These are phyloP conservation scores for Rossbeevera mucosa DNA, from an alignment of 768 basidiomycete species.

Conservation along the genomic window DNA sequence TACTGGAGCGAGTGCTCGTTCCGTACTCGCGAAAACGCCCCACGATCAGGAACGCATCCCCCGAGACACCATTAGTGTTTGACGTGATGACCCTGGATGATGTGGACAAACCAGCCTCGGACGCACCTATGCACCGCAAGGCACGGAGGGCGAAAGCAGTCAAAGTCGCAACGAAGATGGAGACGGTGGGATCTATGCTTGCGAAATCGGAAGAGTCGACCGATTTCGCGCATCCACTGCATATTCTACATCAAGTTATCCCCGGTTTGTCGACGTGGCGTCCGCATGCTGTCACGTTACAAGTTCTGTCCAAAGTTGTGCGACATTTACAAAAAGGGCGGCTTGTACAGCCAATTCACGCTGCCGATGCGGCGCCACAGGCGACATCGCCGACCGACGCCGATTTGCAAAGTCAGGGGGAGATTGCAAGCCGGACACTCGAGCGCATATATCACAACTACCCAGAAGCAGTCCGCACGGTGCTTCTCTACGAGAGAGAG, in stretches of 20 bases:
- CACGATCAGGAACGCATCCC: conserved; percentile 26
- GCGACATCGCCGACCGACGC: conserved; percentile 13
- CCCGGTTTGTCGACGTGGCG: conserved; percentile 65
- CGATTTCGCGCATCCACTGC: conserved; percentile 57
- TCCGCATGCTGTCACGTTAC: conserved; percentile 51
- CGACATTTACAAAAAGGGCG: conserved; percentile 48
- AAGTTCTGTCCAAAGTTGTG: conserved; percentile 43
- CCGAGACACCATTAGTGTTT: conserved; percentile 40
- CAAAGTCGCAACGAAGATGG: conserved; percentile 13
- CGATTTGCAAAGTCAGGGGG: conserved; percentile 21
- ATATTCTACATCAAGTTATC: conserved; percentile 57
- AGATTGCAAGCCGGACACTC: conserved; percentile 40
- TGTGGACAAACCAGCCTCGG: conserved; percentile 23
- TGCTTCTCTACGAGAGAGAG: conserved; percentile 34
- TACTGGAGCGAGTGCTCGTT: conserved; percentile 73
- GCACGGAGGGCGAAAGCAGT: conserved; percentile 24
- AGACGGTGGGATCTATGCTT: conserved; percentile 12
- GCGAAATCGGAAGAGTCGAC: conserved; percentile 18
- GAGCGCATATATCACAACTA: conserved; percentile 44
- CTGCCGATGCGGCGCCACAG: conserved; percentile 22
- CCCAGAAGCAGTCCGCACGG: conserved; percentile 40
- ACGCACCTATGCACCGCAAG: conserved; percentile 29
- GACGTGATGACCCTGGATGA: conserved; percentile 27
- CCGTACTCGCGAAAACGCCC: conserved; percentile 42
- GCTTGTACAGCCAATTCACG: conserved; percentile 40